Evolutionary conservation across 73 alveolate species (phyloP), one percentile per base, ranked within the genome.

Genomic region (Paramecium sexaurelia): DNA sequence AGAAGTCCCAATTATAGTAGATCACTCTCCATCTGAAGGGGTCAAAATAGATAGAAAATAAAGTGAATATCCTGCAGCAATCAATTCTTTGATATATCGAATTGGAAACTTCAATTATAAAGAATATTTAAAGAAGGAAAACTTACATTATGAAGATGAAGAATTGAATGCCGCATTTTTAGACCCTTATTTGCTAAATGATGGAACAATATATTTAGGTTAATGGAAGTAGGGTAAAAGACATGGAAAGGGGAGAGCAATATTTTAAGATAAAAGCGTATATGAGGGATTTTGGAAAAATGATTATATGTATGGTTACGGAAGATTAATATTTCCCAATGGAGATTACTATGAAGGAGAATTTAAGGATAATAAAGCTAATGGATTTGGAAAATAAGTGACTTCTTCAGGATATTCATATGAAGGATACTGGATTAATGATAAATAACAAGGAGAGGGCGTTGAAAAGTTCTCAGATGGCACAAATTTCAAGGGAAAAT

Each of bases 391-490:
- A 27, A 85, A 43, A 43, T 61, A 75, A 55, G 73, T 66, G 24
- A 55, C 89, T 27, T 20, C 55, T 13, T 36, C 13, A 20, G 94
- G 94, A 3, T 55, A 87, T 15, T 36, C 67, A 1, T 94, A 75
- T 87, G 92, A 55, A 24, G 97, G 97, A 6, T 6, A 24, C 5
- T 94, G 94, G 94, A 29, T 86, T 32, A 95, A 92, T 43, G 97
- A 94, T 73, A 15, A 27, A 68, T 51, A 92, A 87, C 55, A 94
- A 20, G 97, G 97, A 7, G 88, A 83, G 3, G 97, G 96, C 10
- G 10, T 15, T 1, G 97, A 94, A 56, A 87, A 24, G 55, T 94
- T 95, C 91, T 93, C 95, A 26, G 96, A 94, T 93, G 97, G 97
- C 8, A 90, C 96, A 20, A 92, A 39, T 13, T 94, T 75, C 37